These are phyloP conservation scores for Nothophoma quercina DNA, from an alignment of 2,329 filamentous ascomycete genomes.

Conservation along the genomic window DNA sequence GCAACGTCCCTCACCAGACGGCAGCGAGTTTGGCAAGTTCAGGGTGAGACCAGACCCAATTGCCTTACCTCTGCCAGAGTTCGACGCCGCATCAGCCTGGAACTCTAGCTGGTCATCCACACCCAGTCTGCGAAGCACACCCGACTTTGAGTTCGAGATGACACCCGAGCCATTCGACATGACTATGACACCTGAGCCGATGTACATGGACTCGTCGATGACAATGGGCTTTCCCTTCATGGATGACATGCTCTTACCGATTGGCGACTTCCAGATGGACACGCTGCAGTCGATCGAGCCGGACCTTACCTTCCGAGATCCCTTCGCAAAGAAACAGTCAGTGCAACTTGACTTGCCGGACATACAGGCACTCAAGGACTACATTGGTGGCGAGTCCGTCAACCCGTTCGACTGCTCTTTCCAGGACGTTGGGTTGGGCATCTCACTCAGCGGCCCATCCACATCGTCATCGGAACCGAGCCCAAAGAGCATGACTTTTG, in stretches of 20 bases:
- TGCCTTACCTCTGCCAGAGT: constrained; percentile 24
- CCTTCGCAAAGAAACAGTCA: constrained; percentile 37
- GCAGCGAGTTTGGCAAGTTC: constrained; percentile 40
- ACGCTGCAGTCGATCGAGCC: constrained; percentile 28
- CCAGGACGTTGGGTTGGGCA: constrained; percentile 24
- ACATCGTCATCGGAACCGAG: constrained; percentile 16
- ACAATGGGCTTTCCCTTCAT: constrained; percentile 32
- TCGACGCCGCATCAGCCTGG: constrained; percentile 29
- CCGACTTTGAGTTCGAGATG: constrained; percentile 40
- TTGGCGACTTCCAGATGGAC: constrained; percentile 23
- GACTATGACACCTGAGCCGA: constrained; percentile 32
- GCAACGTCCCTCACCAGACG: constrained; percentile 40
- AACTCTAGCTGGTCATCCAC: constrained; percentile 37
- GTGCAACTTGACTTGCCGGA: constrained; percentile 34
- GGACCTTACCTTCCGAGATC: constrained; percentile 36
- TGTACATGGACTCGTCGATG: constrained; percentile 29
- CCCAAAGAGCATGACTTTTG: constrained; percentile 27
- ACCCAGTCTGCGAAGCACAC: constrained; percentile 34
- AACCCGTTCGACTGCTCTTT: constrained; percentile 34
- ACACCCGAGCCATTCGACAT: constrained; percentile 37
- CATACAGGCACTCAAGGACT: constrained; percentile 38
- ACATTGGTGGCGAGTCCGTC: constrained; percentile 31
- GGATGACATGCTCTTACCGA: constrained; percentile 30
- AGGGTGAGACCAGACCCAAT: constrained; percentile 34
- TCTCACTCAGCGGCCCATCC: constrained; percentile 22